Evolutionary conservation across 208 protist species (phyloP), one percentile per base, ranked within the genome.

Genomic region (Porcisia hertigi): DNA sequence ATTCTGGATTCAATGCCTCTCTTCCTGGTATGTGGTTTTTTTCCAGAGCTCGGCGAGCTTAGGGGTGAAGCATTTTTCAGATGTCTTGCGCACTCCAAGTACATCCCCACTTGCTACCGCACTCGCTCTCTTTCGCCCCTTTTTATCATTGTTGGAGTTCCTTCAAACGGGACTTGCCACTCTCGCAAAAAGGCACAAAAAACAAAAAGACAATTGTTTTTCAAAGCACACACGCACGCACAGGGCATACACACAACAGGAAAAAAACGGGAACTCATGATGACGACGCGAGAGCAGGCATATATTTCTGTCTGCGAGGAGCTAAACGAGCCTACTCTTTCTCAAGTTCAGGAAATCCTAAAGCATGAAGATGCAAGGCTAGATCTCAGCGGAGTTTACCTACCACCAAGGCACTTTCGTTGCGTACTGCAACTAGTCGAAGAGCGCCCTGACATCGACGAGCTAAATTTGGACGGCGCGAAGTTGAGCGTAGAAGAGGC

Each of bases 381-480:
- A 45, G 73, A 82, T 47, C 76, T 92, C 47, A 89, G 86, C 77
- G 57, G 43, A 9, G 79, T 88, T 80, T 84, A 90, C 45, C 65
- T 91, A 71, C 82, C 87, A 12, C 73, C 80, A 34, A 83, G 75
- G 64, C 79, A 87, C 58, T 76, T 94, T 47, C 53, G 63, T 49
- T 83, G 79, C 54, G 39, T 94, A 18, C 55, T 91, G 62, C 54
- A 49, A 4, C 65, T 92, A 12, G 45, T 89, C 30, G 72, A 83
- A 60, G 62, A 88, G 36, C 83, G 83, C 4, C 78, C 75, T 23
- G 84, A 94, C 65, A 83, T 92, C 23, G 79, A 91, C 57, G 81
- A 84, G 36, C 65, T 94, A 6, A 71, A 86, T 73, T 57, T 94
- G 20, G 86, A 86, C 66, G 87, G 82, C n/a, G 77, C 81, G 53